These are phyloP conservation scores for Piromyces sp. DNA, from an alignment of 192 early-diverging fungal genomes.

Conservation along the genomic window DNA sequence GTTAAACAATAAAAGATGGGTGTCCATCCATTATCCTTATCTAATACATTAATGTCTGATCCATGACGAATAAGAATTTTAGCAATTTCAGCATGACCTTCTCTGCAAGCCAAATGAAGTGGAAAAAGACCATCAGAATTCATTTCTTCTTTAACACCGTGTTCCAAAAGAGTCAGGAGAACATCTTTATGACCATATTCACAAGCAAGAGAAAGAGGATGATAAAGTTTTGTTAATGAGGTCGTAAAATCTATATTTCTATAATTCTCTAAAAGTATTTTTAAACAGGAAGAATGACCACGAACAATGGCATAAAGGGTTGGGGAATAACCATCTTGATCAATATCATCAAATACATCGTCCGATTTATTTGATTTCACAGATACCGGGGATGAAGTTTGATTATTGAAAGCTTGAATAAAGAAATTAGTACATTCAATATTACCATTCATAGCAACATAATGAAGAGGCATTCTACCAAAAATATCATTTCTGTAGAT, in stretches of 20 bases:
- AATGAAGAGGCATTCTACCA: conserved; percentile 76
- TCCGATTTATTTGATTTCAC: conserved; percentile 7
- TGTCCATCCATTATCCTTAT: conserved; percentile 89
- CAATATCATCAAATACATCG: conserved; percentile 33
- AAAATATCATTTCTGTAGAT: conserved; percentile 55
- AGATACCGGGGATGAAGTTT: conserved; percentile 41
- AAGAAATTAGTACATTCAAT: conserved; percentile 20
- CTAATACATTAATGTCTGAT: conserved; percentile 56
- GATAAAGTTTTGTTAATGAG: neutral
- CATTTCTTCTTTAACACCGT: conserved; percentile 43
- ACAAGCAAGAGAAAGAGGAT: conserved; percentile 72
- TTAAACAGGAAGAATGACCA: conserved; percentile 58
- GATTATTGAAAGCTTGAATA: conserved; percentile 8
- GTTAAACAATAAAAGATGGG: conserved; percentile 89
- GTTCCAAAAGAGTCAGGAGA: conserved; percentile 55
- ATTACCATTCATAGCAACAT: conserved; percentile 82
- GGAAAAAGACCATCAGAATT: conserved; percentile 73
- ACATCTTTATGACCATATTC: conserved; percentile 80
- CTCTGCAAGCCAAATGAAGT: conserved; percentile 71
- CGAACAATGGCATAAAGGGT: conserved; percentile 73
- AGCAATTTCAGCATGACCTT: conserved; percentile 57
- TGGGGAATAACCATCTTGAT: conserved; percentile 80
- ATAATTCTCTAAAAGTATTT: conserved; percentile 53
- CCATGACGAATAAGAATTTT: conserved; percentile 53
- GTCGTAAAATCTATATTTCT: neutral